Conservation (phyloP, 192 early-diverging fungal species). For the Coemansia sp. region DNA sequence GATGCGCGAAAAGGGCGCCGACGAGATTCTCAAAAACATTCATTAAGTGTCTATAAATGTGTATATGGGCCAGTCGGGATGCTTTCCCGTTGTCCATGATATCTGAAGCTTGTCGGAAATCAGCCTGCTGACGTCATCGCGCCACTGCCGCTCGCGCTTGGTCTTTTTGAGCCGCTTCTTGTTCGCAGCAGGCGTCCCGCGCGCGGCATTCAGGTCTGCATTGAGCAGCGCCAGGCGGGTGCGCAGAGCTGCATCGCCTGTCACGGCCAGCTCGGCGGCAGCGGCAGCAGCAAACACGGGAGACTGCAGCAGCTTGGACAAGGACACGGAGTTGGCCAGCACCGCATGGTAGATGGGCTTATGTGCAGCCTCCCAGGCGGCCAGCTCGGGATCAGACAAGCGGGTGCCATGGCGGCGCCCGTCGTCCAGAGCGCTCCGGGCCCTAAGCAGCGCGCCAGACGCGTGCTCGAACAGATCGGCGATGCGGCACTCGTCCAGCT, state of each 20-base stretch:
- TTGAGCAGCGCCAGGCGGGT: conserved; percentile 4
- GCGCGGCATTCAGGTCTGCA: conserved; percentile 1
- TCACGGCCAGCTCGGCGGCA: conserved; percentile 7
- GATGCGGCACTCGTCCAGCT: conserved; percentile 28
- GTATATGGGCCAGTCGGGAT: conserved; percentile 37
- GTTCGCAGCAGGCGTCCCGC: conserved; percentile 3
- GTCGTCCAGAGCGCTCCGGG: background rate
- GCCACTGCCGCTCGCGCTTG: conserved; percentile 18
- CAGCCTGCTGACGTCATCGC: conserved; percentile 5
- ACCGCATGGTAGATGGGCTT: conserved; percentile 15
- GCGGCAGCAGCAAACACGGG: background rate
- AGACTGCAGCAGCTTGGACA: conserved; percentile 14
- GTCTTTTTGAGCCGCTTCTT: conserved; percentile 16
- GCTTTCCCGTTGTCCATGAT: conserved; percentile 2
- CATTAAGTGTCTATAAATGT: conserved; percentile 4
- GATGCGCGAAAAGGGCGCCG: conserved; percentile 57
- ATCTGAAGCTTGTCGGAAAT: conserved; percentile 3
- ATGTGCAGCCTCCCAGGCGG: conserved; percentile 5
- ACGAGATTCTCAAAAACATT: conserved; percentile 57
- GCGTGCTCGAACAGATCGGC: conserved; percentile 36
- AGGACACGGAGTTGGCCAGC: conserved; percentile 21
- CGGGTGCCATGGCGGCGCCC: background rate
- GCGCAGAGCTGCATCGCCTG: conserved; percentile 16
- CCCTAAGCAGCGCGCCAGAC: conserved; percentile 1
- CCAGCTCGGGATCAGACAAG: background rate